These are phyloP conservation scores for Guadua angustifolia DNA, from an alignment of 176 grass and related monocot species.

Conservation along the genomic window DNA sequence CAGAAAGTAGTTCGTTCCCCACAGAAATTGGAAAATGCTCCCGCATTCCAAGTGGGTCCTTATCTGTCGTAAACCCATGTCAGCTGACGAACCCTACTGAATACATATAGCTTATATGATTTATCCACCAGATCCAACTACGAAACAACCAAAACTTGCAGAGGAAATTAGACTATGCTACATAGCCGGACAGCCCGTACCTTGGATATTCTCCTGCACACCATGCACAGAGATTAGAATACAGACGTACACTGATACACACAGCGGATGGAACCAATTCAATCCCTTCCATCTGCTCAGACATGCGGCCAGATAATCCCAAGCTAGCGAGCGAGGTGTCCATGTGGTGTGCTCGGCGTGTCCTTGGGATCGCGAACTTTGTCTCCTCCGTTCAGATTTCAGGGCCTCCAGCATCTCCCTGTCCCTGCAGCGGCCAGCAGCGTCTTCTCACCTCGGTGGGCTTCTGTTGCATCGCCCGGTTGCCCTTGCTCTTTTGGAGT, in stretches of 20 bases:
- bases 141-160: no score
- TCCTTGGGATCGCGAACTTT: neutral
- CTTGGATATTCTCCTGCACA: neutral
- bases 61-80: no score
- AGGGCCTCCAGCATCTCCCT: neutral
- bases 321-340: neutral
- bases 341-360: neutral
- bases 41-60: no score
- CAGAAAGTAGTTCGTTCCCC: no score
- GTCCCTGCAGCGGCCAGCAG: neutral
- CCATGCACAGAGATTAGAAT: neutral
- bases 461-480: no score
- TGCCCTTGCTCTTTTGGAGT: neutral
- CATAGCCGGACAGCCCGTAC: no score
- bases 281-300: neutral
- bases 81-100: no score
- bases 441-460: neutral
- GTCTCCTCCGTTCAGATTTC: slow-evolving; percentile 17
- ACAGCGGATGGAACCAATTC: neutral
- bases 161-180: no score
- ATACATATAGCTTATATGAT: no score
- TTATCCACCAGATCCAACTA: no score
- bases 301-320: neutral
- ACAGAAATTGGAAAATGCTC: no score
- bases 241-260: neutral